Conservation (phyloP, 106 monocot species). For the Acorus calamus region DNA sequence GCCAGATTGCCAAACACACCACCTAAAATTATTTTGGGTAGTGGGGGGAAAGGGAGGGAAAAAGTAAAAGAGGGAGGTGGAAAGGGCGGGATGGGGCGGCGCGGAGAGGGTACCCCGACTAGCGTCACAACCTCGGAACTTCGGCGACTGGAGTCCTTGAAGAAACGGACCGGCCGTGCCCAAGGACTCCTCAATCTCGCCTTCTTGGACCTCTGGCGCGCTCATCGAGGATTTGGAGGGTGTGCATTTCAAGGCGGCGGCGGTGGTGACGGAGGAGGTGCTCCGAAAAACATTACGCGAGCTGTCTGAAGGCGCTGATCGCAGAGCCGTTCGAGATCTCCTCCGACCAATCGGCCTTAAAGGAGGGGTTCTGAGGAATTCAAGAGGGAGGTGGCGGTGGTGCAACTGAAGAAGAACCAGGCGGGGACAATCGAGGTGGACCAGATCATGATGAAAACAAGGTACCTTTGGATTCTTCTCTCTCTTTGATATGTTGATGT, state of each 20-base stretch:
- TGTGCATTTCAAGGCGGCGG: slow-evolving; percentile 6
- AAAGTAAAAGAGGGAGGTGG: no score
- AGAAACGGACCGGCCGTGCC: slow-evolving; percentile 12
- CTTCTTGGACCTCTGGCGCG: slow-evolving; percentile 2
- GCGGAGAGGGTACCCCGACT: background rate
- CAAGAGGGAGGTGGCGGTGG: slow-evolving; percentile 4
- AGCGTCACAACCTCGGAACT: slow-evolving; percentile 2
- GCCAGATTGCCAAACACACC: no score
- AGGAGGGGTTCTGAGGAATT: slow-evolving; percentile 16
- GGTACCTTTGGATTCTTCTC: slow-evolving; percentile 10
- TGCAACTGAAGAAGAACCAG: slow-evolving; percentile 9
- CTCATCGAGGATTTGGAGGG: background rate
- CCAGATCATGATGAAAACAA: slow-evolving; percentile 19
- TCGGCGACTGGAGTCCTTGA: slow-evolving; percentile 3
- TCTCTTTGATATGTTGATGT: background rate
- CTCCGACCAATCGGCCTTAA: background rate
- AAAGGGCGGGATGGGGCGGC: no score
- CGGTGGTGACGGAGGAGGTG: slow-evolving; percentile 7
- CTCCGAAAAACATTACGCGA: slow-evolving; percentile 11
- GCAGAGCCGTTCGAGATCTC: slow-evolving; percentile 12
- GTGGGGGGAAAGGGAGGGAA: no score
- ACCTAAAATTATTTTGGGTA: no score
- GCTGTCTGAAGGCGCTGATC: slow-evolving; percentile 13
- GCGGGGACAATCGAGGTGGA: slow-evolving; percentile 23
- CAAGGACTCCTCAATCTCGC: slow-evolving; percentile 11